phyloP scores from a whole-genome alignment of 2,329 filamentous ascomycete species.

The Trichoderma semiorbis region DNA sequence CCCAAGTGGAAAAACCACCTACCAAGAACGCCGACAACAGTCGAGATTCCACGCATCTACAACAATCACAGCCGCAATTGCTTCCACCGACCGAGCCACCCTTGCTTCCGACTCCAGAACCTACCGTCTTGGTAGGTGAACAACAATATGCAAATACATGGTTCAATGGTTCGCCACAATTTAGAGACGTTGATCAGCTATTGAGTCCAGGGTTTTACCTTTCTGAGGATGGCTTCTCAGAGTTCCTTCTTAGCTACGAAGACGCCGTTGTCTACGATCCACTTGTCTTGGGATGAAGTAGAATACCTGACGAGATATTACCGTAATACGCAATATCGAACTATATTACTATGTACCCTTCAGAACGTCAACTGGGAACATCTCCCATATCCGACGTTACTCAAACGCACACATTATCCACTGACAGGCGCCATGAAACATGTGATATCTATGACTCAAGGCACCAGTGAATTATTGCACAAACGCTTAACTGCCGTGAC shows the following conservation, averaged over 20 bases:
- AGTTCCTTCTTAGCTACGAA: neutral
- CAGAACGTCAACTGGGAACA: neutral
- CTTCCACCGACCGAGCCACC: neutral
- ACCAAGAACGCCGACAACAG: neutral
- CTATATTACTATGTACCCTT: neutral
- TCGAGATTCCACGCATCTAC: neutral
- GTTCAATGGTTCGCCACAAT: neutral
- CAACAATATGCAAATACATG: neutral
- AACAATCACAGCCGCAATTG: neutral
- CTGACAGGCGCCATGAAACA: fast-evolving
- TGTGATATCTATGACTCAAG: neutral
- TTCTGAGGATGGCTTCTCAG: neutral
- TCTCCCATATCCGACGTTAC: neutral
- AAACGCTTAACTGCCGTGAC: neutral
- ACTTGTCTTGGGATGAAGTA: neutral
- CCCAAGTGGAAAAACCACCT: neutral
- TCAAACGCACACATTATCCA: neutral
- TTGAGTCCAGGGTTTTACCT: neutral
- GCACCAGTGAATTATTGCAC: neutral
- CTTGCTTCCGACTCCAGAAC: neutral
- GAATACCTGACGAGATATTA: neutral
- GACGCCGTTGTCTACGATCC: neutral
- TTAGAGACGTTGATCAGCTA: neutral
- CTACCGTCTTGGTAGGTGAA: neutral
- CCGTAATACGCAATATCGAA: neutral